Evolutionary conservation across 2,329 filamentous ascomycete genomes (phyloP).

Genomic region (Colletotrichum phormii): DNA sequence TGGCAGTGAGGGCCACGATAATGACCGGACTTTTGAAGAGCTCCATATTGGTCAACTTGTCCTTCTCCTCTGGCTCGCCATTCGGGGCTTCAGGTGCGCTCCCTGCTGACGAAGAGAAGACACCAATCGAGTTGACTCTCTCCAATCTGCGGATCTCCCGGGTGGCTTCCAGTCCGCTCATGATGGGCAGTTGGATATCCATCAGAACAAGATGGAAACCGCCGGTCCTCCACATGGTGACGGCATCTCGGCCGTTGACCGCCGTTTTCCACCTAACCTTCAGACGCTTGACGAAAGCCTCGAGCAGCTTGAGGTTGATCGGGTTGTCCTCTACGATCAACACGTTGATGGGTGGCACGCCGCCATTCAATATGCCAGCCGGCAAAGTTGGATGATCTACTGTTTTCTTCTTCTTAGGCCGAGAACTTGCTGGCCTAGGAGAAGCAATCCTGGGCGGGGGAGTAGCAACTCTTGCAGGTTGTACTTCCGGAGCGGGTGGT

Average conservation of each 20-base stretch:
- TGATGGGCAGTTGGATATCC: slow-evolving; percentile 97
- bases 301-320: slow-evolving; percentile 93
- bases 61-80: slow-evolving; percentile 68
- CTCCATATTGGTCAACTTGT: slow-evolving; percentile 74
- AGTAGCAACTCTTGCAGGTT: slow-evolving; percentile 63
- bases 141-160: slow-evolving; percentile 93
- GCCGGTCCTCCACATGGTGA: slow-evolving; percentile 90
- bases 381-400: slow-evolving; percentile 60
- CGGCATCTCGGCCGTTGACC: slow-evolving; percentile 92
- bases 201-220: slow-evolving; percentile 97
- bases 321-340: slow-evolving; percentile 99
- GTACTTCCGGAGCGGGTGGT: slow-evolving; percentile 63
- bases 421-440: slow-evolving; percentile 58
- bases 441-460: slow-evolving; percentile 60
- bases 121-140: slow-evolving; percentile 90
- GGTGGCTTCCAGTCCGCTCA: slow-evolving; percentile 95
- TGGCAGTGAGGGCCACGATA: slow-evolving; percentile 95
- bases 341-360: slow-evolving; percentile 95
- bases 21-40: slow-evolving; percentile 97
- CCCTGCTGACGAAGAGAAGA: slow-evolving; percentile 78
- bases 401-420: slow-evolving; percentile 67
- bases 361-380: slow-evolving; percentile 78
- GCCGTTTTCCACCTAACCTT: slow-evolving; percentile 98
- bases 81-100: slow-evolving; percentile 55
- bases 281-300: slow-evolving; percentile 94